These are phyloP conservation scores for Akanthomyces dipterigenus DNA, from an alignment of 2,329 filamentous ascomycete genomes.

Conservation along the genomic window DNA sequence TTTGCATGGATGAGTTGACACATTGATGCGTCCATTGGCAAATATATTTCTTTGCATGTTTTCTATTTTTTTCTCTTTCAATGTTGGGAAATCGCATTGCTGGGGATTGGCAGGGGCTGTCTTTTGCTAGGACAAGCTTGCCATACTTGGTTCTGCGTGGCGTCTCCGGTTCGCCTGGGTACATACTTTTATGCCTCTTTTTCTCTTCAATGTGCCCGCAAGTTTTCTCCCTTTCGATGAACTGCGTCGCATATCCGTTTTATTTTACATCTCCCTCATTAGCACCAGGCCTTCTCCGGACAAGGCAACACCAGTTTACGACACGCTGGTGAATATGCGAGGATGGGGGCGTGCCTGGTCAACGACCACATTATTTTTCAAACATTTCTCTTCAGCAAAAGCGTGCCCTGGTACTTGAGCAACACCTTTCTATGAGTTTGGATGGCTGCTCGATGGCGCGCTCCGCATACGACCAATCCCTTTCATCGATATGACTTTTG, in stretches of 20 bases:
- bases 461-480: constrained; percentile 18
- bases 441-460: constrained; percentile 19
- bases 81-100: constrained; percentile 23
- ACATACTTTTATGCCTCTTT: constrained; percentile 21
- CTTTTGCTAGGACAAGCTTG: constrained; percentile 14
- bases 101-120: constrained; percentile 17
- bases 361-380: constrained; percentile 17
- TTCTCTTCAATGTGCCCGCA: constrained; percentile 15
- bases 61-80: constrained; percentile 19
- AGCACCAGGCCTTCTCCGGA: constrained; percentile 4
- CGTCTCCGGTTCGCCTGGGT: constrained; percentile 24
- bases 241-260: neutral
- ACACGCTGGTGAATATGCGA: constrained; percentile 11
- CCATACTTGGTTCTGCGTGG: constrained; percentile 20
- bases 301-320: constrained; percentile 9
- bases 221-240: neutral
- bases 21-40: constrained; percentile 6
- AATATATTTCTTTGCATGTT: constrained; percentile 23
- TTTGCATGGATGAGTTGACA: neutral
- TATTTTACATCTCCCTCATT: constrained; percentile 8
- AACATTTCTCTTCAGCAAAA: constrained; percentile 22
- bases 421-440: constrained; percentile 15
- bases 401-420: constrained; percentile 22
- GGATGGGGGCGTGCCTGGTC: constrained; percentile 4
- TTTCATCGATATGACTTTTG: constrained; percentile 22